Percentiles rank a stretch among this genome's conserved stretches.
These are phyloP conservation scores for Saccharomycopsis oosterbeekiorum DNA, from an alignment of 805 yeast species.

Conservation along the genomic window DNA sequence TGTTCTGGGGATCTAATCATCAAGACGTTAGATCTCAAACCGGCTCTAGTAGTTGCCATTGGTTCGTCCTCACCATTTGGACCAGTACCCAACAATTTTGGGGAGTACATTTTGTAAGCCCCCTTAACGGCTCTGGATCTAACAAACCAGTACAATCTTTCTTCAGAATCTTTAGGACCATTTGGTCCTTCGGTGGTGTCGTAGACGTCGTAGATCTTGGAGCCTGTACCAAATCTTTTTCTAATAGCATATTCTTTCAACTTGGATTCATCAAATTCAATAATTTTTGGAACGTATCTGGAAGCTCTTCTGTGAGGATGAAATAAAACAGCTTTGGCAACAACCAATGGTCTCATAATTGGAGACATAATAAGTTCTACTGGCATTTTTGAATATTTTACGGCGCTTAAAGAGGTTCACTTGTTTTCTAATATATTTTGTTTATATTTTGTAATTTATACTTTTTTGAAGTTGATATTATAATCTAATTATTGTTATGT, in stretches of 20 bases:
- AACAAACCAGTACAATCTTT: conserved; percentile 42
- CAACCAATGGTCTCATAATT: conserved; percentile 47
- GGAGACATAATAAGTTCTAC: conserved; percentile 50
- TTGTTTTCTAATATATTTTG: background rate
- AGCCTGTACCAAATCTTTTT: conserved; percentile 52
- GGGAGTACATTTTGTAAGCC: conserved; percentile 47
- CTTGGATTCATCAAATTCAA: conserved; percentile 31
- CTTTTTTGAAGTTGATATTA: background rate
- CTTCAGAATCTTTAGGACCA: conserved; percentile 32
- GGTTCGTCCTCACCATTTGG: conserved; percentile 44
- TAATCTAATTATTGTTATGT: background rate
- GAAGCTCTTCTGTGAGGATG: conserved; percentile 48
- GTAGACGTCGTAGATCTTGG: conserved; percentile 46
- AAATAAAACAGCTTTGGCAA: conserved; percentile 44
- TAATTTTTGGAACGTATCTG: conserved; percentile 44
- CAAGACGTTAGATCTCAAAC: conserved; percentile 48
- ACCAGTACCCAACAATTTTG: conserved; percentile 33
- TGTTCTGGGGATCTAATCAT: conserved; percentile 40
- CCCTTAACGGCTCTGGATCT: conserved; percentile 62
- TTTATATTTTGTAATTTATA: background rate
- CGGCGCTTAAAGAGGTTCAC: background rate
- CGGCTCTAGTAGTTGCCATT: conserved; percentile 50
- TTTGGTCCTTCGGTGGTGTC: conserved; percentile 32
- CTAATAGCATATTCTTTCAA: conserved; percentile 38
- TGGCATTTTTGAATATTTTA: conserved; percentile 35